Conservation (phyloP, 2,329 filamentous ascomycete genomes). For the Pseudogymnoascus sp. region DNA sequence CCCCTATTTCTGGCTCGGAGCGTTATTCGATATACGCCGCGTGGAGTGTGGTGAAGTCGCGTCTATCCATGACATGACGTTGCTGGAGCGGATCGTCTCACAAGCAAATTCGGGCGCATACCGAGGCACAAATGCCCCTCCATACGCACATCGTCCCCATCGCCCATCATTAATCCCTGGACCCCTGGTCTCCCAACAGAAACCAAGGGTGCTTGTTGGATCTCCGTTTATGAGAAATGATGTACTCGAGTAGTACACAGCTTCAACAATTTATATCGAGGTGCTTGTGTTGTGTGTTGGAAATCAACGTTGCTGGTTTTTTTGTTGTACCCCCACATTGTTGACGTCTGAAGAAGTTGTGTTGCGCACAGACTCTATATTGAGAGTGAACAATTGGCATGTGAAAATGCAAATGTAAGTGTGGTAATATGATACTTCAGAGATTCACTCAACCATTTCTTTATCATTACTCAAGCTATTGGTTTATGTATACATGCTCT, state of each 20-base stretch:
- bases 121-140: conserved; percentile 1
- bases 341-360: background rate
- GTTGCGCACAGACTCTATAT: background rate
- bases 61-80: background rate
- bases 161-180: background rate
- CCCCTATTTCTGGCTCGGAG: background rate
- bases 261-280: background rate
- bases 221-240: background rate
- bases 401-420: background rate
- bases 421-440: background rate
- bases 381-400: background rate
- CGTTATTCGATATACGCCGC: background rate
- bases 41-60: background rate
- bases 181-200: conserved; percentile 3
- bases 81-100: background rate
- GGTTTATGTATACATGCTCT: conserved; percentile 21
- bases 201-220: background rate
- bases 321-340: background rate
- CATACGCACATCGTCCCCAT: background rate
- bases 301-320: background rate
- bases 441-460: background rate
- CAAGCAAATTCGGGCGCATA: background rate
- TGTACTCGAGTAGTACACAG: background rate
- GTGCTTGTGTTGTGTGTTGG: background rate
- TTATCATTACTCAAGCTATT: conserved; percentile 10